These are phyloP conservation scores for Pyrenula massariospora DNA, from an alignment of 495 filamentous ascomycete species.

Conservation along the genomic window DNA sequence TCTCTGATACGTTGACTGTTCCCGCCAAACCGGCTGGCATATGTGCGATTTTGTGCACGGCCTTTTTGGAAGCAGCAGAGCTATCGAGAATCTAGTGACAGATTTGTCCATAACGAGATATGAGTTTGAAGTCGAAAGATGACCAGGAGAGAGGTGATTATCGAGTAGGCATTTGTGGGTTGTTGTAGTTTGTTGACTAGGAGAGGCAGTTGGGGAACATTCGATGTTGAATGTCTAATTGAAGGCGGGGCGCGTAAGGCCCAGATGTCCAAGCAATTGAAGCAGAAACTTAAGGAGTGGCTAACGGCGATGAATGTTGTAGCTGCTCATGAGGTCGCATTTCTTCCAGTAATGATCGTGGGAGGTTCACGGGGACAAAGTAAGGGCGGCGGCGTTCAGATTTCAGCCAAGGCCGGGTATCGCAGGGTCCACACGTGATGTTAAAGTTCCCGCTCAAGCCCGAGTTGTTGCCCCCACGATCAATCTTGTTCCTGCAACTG, in stretches of 20 bases:
- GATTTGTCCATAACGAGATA: not conserved
- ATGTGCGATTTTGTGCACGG: not conserved
- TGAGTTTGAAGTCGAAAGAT: not conserved
- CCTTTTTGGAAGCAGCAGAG: not conserved
- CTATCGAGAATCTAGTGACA: not conserved
- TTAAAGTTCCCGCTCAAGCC: not conserved
- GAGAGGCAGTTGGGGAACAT: too few species aligned
- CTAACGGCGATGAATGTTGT: too few species aligned
- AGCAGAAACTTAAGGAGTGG: too few species aligned
- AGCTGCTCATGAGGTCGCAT: too few species aligned
- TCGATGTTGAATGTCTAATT: too few species aligned
- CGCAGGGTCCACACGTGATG: not conserved
- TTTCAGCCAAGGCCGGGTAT: too few species aligned
- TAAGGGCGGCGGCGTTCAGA: too few species aligned
- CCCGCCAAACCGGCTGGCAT: conserved; percentile 21
- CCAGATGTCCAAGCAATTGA: too few species aligned
- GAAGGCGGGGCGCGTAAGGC: too few species aligned
- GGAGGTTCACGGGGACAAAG: too few species aligned
- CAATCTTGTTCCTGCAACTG: not conserved
- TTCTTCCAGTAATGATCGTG: too few species aligned
- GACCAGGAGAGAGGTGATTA: not conserved
- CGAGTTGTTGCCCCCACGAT: not conserved
- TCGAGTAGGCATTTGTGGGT: conserved; percentile 2
- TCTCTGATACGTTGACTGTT: conserved; percentile 59
- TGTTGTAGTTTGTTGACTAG: too few species aligned